Percentiles rank a stretch among this genome's conserved stretches.
Evolutionary conservation across 2,329 filamentous ascomycete species (phyloP).

Genomic region (Tolypocladium inflatum): DNA sequence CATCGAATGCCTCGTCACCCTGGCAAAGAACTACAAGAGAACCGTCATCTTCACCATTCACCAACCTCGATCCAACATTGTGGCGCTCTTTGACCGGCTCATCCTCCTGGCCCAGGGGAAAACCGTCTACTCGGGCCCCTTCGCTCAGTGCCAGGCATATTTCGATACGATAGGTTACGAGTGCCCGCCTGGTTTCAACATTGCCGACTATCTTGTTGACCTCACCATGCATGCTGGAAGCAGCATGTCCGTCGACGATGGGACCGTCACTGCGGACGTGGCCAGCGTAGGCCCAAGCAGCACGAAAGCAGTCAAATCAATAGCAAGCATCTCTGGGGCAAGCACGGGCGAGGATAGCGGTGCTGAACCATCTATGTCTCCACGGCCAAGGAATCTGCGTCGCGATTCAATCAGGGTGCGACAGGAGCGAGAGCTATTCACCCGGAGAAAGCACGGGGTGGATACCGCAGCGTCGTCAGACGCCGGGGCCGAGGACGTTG

Average conservation of each 20-base stretch:
- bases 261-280: constrained; percentile 41
- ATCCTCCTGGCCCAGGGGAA: constrained; percentile 81
- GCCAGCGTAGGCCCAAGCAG: constrained; percentile 74
- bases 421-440: constrained; percentile 86
- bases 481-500: constrained; percentile 38
- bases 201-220: constrained; percentile 95
- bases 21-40: constrained; percentile 93
- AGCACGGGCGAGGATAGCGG: constrained; percentile 62
- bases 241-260: constrained; percentile 46
- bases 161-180: constrained; percentile 88
- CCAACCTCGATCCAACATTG: constrained; percentile 95
- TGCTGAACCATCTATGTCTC: constrained; percentile 48
- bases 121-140: constrained; percentile 89
- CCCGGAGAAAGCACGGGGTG: constrained; percentile 57
- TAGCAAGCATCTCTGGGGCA: constrained; percentile 70
- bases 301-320: constrained; percentile 79
- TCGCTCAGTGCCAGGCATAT: constrained; percentile 79
- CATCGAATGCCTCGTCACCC: constrained; percentile 84
- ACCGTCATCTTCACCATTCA: constrained; percentile 98
- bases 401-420: constrained; percentile 73
- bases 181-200: constrained; percentile 95
- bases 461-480: constrained; percentile 56
- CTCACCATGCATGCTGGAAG: constrained; percentile 89
- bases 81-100: constrained; percentile 91
- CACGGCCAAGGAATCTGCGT: constrained; percentile 58